Evolutionary conservation across 2,329 filamentous ascomycete genomes (phyloP), one percentile per base, ranked within the genome.

Genomic region (Pseudogymnoascus sp.): DNA sequence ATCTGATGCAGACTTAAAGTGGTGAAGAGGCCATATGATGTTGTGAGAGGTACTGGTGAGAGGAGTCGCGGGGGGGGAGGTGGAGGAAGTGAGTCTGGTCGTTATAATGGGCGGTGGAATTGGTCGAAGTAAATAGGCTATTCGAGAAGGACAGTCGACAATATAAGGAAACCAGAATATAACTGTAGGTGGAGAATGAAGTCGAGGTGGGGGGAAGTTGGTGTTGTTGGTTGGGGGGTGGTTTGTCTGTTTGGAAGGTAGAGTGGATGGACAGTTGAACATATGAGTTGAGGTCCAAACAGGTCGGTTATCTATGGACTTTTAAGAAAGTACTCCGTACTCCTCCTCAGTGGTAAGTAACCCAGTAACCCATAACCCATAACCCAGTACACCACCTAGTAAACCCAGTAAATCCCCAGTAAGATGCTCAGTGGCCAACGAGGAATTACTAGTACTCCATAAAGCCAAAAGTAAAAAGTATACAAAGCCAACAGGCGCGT

Each of bases 201-300:
- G 45, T 52, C 10, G 45, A 52, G 45, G 45, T 52, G 45, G 45
- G 40, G 40, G 40, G 40, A 33, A 33, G 48, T 18, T 55, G 48
- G 48, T 31, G 27, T 15, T 55, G 48, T 33, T 55, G 29, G 48
- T 31, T 55, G 48, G 45, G 45, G 45, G 45, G 39, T 18, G 48
- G 48, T 33, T 55, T 55, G 48, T 55, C 48, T 55, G 27, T 55
- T 55, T 55, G 48, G 48, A 33, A 33, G 48, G 29, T n/a, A 55
- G 48, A 33, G 48, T 55, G 48, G 48, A 21, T 15, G 36, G 36
- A 37, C n/a, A 37, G 33, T 27, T 55, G 48, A 55, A 55, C 48
- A 55, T 55, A 55, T 55, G 29, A 52, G 45, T 52, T 45, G 45
- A 55, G 48, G 48, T 55, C 48, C 48, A 55, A 55, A 55, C 48